Evolutionary conservation across 2,329 filamentous ascomycete species (phyloP), one percentile per base, ranked within the genome.

Genomic region (Diaporthe destruens): DNA sequence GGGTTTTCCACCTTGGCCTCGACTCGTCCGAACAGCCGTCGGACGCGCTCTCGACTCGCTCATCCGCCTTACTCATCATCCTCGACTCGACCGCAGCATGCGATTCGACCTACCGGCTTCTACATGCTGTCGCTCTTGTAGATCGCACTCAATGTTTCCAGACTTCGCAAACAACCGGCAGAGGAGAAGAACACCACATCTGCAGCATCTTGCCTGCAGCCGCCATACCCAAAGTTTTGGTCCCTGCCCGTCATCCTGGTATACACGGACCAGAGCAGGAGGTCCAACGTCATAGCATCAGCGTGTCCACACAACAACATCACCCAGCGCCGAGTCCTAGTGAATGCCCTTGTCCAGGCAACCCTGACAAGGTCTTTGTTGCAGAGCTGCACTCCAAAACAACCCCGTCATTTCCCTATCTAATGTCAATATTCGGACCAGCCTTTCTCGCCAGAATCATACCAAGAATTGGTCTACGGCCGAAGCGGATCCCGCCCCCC

Each of bases 401-500:
- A 47, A 53, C 34, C n/a, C 53, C 25, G 16, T 2, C 55, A 53
- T 51, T 29, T 51, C 25, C 20, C 44, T 42, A 23, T 32, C 29
- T 49, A 53, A 25, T 36, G 59, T 51, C 29, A 65, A n/a, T 42
- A 34, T 49, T n/a, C 44, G 44, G 25, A 23, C 16, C 42, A 57
- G 34, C 8, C 6, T 36, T n/a, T 20, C 12, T 29, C 32, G 29
- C 18, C 49, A 49, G 23, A 39, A 44, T 25, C 12, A 16, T 16
- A 14, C 34, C 32, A 11, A 59, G n/a, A 44, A 59, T 73, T 74
- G 74, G 75, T 69, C 72, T 71, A 72, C 71, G 76, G 77, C 32
- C 79, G 75, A 75, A 76, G 78, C 76, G 74, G 75, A 68, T 69
- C 57, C 75, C 74, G 66, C 75, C 80, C 82, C 84, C 87, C 85